Base-by-base conservation (phyloP, 2,329 filamentous ascomycete species). In the Xylaria polymorpha region DNA sequence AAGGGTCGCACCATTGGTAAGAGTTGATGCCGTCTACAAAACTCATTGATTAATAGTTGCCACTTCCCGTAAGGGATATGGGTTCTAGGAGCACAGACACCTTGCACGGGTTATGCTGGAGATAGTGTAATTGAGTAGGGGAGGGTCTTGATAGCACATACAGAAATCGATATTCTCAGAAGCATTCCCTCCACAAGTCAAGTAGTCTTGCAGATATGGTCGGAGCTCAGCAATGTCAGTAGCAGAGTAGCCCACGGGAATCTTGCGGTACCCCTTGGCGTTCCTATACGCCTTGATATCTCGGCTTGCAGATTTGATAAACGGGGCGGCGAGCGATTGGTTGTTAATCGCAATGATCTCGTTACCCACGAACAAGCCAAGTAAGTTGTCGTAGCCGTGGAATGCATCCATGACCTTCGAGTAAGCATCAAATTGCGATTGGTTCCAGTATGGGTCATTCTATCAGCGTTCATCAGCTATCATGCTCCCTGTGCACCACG, bases 291-390 rank as follows among this genome's bases (percentile, higher is more conserved):
- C 88, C 83, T 97, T 97, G 83, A 97, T 85, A 79, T 97, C 94
- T 70, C 91, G 88, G 55, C 90, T 87, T 35, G 93, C 92, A 59
- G 93, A 91, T 80, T 97, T 94, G 82, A 97, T 89, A 78, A 91
- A 97, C 2, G 94, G 93, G 9, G 93, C 93, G 39, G 91, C 91
- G 32, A 81, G 77, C 46, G 87, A 89, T 76, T 88, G 85, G 71
- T 85, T 84, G 68, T 82, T 81, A 55, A 82, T 84, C 48, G 91
- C 91, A 75, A 97, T 89, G 68, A 96, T 91, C 80, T 97, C 94
- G 77, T 97, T 97, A 72, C 94, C 94, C 68, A 97, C 87, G 75
- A 97, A 95, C 79, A 96, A 92, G 55, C 92, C 94, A 12, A 94
- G 88, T 1, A 92, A 86, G 79, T 97, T 97, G 80, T 94, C 87